Evolutionary conservation across 495 filamentous ascomycete genomes (phyloP).

Genomic region (Xylaria intraflava): DNA sequence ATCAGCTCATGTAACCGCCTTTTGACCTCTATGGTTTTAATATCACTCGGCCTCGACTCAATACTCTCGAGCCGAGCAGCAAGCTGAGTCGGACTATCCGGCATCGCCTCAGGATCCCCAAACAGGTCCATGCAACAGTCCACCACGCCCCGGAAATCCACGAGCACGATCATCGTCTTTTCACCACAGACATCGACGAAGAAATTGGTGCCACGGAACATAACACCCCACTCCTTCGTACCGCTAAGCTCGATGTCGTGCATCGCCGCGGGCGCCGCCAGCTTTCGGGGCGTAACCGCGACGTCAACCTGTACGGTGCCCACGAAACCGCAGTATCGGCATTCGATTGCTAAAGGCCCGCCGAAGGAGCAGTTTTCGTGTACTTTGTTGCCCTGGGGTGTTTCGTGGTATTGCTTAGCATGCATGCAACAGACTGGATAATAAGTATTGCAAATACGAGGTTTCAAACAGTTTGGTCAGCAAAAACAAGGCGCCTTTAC

Average conservation of each 20-base stretch:
- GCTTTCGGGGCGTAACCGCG: constrained; percentile 9
- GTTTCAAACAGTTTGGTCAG: too few species aligned
- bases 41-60: not conserved
- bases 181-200: constrained; percentile 12
- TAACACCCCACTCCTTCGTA: not conserved
- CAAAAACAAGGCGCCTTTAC: not conserved
- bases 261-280: constrained; percentile 23
- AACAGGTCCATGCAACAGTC: not conserved
- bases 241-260: constrained; percentile 1
- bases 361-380: not conserved
- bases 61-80: not conserved
- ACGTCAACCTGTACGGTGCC: constrained; percentile 6
- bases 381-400: not conserved
- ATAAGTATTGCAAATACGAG: not conserved
- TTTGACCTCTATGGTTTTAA: not conserved
- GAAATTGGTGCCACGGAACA: constrained; percentile 17
- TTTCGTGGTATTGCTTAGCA: not conserved
- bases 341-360: constrained; percentile 5
- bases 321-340: constrained; percentile 22
- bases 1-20: not conserved
- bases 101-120: not conserved
- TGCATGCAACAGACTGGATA: not conserved
- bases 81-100: not conserved
- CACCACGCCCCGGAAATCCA: constrained; percentile 1
- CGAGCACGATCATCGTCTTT: constrained; percentile 9